Percentiles rank a stretch among this genome's conserved stretches.
Evolutionary conservation across 2,329 filamentous ascomycete species (phyloP).

Genomic region (Tolypocladium endophyticum): DNA sequence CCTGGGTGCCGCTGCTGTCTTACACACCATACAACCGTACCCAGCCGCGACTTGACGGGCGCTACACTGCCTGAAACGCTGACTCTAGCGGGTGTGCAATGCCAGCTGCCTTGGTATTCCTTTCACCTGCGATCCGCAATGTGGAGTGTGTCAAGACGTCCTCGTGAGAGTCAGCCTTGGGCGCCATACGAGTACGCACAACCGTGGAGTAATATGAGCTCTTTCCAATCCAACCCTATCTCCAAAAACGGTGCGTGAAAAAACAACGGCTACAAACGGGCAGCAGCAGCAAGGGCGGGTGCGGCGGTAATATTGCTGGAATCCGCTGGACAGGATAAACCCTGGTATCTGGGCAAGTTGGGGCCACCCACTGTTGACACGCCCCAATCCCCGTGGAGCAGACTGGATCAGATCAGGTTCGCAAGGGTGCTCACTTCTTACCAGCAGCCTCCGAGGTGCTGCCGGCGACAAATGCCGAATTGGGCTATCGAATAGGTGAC

Average conservation of each 20-base stretch:
- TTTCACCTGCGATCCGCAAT: neutral
- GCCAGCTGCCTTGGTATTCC: neutral
- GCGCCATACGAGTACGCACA: neutral
- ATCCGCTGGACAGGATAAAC: neutral
- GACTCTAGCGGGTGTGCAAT: neutral
- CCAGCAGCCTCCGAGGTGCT: neutral
- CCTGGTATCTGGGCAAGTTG: neutral
- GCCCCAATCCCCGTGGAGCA: neutral
- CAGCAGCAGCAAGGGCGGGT: neutral
- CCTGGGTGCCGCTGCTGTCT: neutral
- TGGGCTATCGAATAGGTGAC: neutral
- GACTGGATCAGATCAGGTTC: neutral
- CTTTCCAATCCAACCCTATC: neutral
- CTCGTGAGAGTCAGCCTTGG: neutral
- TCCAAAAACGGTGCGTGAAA: neutral
- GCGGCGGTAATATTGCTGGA: neutral
- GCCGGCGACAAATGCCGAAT: neutral
- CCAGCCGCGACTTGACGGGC: neutral
- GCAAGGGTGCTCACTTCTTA: neutral
- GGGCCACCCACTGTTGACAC: neutral
- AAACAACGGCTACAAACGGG: neutral
- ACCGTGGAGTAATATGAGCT: neutral
- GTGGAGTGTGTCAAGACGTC: neutral
- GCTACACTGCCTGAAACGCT: neutral
- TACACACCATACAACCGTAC: neutral